phyloP scores from a whole-genome alignment of 2,329 filamentous ascomycete genomes.

The Fusarium abutilonis region DNA sequence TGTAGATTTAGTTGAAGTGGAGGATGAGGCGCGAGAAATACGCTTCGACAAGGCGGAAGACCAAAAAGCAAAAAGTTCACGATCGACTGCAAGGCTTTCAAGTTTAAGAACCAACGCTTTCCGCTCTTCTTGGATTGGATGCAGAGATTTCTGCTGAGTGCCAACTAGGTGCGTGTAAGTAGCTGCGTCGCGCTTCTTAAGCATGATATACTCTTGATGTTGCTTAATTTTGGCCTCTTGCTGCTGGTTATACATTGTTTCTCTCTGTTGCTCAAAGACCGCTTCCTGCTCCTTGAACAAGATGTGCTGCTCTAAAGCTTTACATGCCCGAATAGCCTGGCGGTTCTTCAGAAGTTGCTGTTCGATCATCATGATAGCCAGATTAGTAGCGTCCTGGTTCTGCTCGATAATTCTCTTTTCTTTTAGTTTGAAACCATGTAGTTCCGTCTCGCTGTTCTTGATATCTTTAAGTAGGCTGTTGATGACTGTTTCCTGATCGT shows the following conservation, averaged over 20 bases:
- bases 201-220: conserved; percentile 1
- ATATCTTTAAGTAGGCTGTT: conserved; percentile 9
- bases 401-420: too few species aligned
- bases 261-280: too few species aligned
- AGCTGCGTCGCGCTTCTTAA: conserved; percentile 12
- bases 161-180: neutral
- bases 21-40: conserved; percentile 5
- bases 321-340: neutral
- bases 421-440: conserved; percentile 11
- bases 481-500: conserved; percentile 1
- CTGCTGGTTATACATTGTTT: too few species aligned
- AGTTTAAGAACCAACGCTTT: neutral
- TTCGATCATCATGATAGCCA: neutral
- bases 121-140: neutral
- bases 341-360: conserved; percentile 1
- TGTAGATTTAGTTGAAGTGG: conserved; percentile 4
- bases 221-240: too few species aligned
- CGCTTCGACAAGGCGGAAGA: conserved; percentile 22
- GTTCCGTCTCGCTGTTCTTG: neutral
- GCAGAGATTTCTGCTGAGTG: conserved; percentile 7
- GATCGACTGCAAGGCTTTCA: conserved; percentile 10
- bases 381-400: neutral
- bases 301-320: neutral
- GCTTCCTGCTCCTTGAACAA: too few species aligned
- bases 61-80: conserved; percentile 40